phyloP scores from a whole-genome alignment of 73 alveolate genomes.

The Chromera velia region DNA sequence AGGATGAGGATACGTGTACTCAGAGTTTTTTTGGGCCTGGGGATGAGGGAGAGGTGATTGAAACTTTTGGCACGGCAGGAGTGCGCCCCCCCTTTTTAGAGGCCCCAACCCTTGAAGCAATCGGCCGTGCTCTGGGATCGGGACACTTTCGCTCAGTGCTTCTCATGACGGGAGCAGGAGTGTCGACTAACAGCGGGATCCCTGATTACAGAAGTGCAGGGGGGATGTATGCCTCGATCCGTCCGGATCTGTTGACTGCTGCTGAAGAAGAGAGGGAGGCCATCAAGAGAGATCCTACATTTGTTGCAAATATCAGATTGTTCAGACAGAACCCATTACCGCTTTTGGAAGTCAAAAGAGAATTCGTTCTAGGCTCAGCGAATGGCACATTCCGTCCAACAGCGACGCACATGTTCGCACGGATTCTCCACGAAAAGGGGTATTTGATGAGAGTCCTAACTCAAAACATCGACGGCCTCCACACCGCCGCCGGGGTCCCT shows the following conservation, averaged over 20 bases:
- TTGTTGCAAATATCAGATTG: slow-evolving; percentile 49
- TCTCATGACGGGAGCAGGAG: slow-evolving; percentile 50
- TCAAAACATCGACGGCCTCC: slow-evolving; percentile 57
- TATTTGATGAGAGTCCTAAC: slow-evolving; percentile 43
- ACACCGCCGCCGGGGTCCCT: slow-evolving; percentile 38
- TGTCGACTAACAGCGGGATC: slow-evolving; percentile 56
- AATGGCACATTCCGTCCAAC: slow-evolving; percentile 47
- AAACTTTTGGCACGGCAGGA: too few species aligned
- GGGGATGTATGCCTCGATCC: slow-evolving; percentile 45
- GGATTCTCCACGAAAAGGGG: slow-evolving; percentile 35
- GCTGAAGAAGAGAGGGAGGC: slow-evolving; percentile 36
- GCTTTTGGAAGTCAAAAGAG: slow-evolving; percentile 48
- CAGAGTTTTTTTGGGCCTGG: too few species aligned
- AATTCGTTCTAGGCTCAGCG: slow-evolving; percentile 28
- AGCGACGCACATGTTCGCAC: slow-evolving; percentile 46
- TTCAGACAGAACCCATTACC: slow-evolving; percentile 56
- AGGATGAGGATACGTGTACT: too few species aligned
- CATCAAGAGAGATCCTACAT: slow-evolving; percentile 49
- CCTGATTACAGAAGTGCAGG: slow-evolving; percentile 56
- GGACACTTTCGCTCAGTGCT: too few species aligned
- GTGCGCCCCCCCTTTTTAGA: too few species aligned
- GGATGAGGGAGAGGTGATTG: too few species aligned
- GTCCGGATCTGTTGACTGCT: slow-evolving; percentile 34
- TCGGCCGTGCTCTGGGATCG: too few species aligned
- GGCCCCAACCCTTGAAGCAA: too few species aligned